A percentile compares a stretch with the other conserved stretches of the same genome.
These are phyloP conservation scores for Fusarium virguliforme DNA, from an alignment of 2,329 filamentous ascomycete genomes.

Conservation along the genomic window DNA sequence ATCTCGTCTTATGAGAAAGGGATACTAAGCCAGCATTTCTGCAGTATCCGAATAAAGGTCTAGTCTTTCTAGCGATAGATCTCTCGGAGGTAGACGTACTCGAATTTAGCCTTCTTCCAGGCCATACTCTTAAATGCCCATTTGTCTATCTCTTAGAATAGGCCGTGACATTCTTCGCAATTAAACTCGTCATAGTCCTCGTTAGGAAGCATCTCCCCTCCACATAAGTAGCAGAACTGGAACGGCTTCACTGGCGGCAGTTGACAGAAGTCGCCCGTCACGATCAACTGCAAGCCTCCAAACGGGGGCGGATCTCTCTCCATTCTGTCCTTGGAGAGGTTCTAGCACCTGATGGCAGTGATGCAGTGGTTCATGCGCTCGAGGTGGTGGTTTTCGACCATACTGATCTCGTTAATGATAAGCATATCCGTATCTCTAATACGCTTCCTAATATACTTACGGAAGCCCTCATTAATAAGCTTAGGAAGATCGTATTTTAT, in stretches of 20 bases:
- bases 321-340: not conserved
- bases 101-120: constrained; percentile 71
- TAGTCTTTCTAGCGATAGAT: constrained; percentile 72
- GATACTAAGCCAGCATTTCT: constrained; percentile 68
- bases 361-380: constrained; percentile 46
- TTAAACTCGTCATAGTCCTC: constrained; percentile 31
- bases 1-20: constrained; percentile 57
- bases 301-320: constrained; percentile 34
- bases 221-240: constrained; percentile 41
- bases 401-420: constrained; percentile 77
- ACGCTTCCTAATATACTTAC: constrained; percentile 50
- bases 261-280: constrained; percentile 70
- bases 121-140: constrained; percentile 73
- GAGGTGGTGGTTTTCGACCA: constrained; percentile 69
- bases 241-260: constrained; percentile 74
- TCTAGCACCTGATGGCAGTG: constrained; percentile 52
- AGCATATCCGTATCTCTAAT: constrained; percentile 67
- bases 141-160: constrained; percentile 66
- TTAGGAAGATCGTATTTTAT: constrained; percentile 39
- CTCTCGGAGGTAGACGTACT: constrained; percentile 66
- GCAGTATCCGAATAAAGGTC: constrained; percentile 69
- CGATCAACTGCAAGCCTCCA: constrained; percentile 49
- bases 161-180: constrained; percentile 55
- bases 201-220: not conserved
- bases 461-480: not conserved